Conservation (phyloP, 163 green algal species). For the Chlamydomonas reinhardtii region DNA sequence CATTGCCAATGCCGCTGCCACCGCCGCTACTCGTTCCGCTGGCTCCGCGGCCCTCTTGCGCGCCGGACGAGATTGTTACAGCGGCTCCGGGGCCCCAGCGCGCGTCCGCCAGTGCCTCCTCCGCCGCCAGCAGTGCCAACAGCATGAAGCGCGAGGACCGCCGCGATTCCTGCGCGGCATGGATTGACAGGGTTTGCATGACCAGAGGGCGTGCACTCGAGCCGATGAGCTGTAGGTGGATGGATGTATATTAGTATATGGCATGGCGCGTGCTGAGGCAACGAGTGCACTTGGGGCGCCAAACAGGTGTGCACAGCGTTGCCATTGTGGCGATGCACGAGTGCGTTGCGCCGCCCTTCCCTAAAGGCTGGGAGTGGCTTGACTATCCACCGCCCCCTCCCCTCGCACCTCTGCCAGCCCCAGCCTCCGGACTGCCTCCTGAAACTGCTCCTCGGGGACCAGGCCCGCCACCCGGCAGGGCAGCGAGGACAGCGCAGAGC, state of each 20-base stretch:
- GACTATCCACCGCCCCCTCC: too few relatives aligned
- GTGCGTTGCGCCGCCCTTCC: too few relatives aligned
- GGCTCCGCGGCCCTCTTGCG: neutral
- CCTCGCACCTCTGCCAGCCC: slow-evolving; percentile 17
- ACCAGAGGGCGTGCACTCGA: neutral
- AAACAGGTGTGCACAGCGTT: too few relatives aligned
- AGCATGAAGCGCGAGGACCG: slow-evolving; percentile 72
- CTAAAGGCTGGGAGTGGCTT: too few relatives aligned
- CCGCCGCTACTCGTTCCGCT: too few relatives aligned
- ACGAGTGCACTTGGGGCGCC: too few relatives aligned
- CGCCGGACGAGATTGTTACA: too few relatives aligned
- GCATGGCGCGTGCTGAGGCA: too few relatives aligned
- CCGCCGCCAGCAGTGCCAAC: slow-evolving; percentile 78
- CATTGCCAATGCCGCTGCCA: too few relatives aligned
- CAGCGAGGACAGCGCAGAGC: slow-evolving; percentile 60
- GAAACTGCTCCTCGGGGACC: slow-evolving; percentile 62
- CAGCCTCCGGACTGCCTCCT: slow-evolving; percentile 19
- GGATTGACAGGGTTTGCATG: too few relatives aligned
- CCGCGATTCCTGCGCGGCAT: slow-evolving; percentile 50
- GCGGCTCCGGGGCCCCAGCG: slow-evolving; percentile 54
- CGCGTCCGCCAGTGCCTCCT: slow-evolving; percentile 76
- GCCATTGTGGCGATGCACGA: too few relatives aligned
- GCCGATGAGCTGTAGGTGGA: neutral
- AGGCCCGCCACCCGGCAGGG: slow-evolving; percentile 72
- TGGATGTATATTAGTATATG: too few relatives aligned